Evolutionary conservation across 192 early-diverging fungal species (phyloP).

Genomic region (Dissophora globulifera): DNA sequence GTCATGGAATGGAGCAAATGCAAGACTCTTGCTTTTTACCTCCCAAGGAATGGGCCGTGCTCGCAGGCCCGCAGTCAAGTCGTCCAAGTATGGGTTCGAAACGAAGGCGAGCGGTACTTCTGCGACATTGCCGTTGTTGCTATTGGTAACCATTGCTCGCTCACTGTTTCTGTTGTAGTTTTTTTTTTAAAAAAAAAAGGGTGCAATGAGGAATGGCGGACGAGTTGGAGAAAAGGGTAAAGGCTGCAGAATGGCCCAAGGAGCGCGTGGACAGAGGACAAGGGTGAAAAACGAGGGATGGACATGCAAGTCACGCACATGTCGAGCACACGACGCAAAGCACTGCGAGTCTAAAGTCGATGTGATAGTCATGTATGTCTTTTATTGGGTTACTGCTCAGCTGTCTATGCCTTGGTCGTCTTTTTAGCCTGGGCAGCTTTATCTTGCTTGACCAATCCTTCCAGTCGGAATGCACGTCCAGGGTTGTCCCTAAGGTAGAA

Average conservation of each 20-base stretch:
- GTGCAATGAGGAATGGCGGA: too few relatives aligned
- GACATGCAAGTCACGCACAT: not conserved
- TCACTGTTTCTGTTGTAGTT: too few relatives aligned
- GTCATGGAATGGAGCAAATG: not conserved
- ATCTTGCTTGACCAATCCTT: conserved; percentile 42
- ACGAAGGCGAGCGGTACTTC: conserved; percentile 72
- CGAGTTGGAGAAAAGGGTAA: not conserved
- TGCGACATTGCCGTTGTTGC: conserved; percentile 48
- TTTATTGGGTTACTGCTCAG: too few relatives aligned
- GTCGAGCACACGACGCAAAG: not conserved
- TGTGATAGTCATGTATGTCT: too few relatives aligned
- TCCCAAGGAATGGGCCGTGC: conserved; percentile 94
- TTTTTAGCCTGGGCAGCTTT: conserved; percentile 41
- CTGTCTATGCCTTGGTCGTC: conserved; percentile 31
- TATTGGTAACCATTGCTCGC: not conserved
- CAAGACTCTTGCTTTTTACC: conserved; percentile 54
- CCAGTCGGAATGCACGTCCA: conserved; percentile 73
- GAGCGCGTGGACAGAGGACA: conserved; percentile 2
- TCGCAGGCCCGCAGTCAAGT: conserved; percentile 76
- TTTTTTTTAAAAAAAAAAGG: too few relatives aligned
- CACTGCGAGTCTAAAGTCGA: too few relatives aligned
- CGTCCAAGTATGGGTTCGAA: conserved; percentile 86
- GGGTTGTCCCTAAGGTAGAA: conserved; percentile 83
- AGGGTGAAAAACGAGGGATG: not conserved
- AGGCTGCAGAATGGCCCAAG: too few relatives aligned